phyloP scores from a whole-genome alignment of 306 rosid genomes.

The Quercus dentata region DNA sequence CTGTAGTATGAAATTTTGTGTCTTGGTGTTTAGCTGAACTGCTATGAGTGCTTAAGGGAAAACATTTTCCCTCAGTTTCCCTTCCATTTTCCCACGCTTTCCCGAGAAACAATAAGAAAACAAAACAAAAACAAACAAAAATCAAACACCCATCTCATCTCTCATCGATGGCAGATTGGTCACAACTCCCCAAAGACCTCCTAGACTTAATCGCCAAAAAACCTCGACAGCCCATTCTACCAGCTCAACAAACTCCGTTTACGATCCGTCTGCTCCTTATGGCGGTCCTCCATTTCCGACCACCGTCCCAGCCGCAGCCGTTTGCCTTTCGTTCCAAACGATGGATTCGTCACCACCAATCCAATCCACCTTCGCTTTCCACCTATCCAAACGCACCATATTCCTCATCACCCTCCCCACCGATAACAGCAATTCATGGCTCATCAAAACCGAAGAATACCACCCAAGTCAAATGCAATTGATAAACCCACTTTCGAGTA shows the following conservation, averaged over 20 bases:
- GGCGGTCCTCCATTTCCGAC: slow-evolving; percentile 44
- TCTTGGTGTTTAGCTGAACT: too few species aligned
- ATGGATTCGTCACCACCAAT: slow-evolving; percentile 26
- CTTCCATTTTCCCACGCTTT: neutral
- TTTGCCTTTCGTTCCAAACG: slow-evolving; percentile 50
- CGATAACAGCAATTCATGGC: slow-evolving; percentile 24
- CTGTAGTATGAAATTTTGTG: too few species aligned
- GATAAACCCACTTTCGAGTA: slow-evolving; percentile 44
- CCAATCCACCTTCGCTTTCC: slow-evolving; percentile 37
- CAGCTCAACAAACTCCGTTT: slow-evolving; percentile 42
- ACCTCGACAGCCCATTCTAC: slow-evolving; percentile 34
- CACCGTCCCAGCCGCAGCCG: slow-evolving; percentile 18
- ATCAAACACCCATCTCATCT: neutral
- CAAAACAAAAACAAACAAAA: too few species aligned
- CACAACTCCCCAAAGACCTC: slow-evolving; percentile 58
- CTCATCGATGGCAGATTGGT: slow-evolving; percentile 53
- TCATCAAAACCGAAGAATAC: slow-evolving; percentile 43
- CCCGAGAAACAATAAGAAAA: neutral
- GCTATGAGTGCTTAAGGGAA: too few species aligned
- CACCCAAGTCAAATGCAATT: slow-evolving; percentile 18
- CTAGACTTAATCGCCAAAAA: slow-evolving; percentile 39
- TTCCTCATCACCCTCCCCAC: slow-evolving; percentile 24
- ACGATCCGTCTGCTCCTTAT: slow-evolving; percentile 64
- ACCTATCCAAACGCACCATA: slow-evolving; percentile 43
- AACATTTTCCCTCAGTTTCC: neutral